phyloP scores from a whole-genome alignment of 352 stramenopile genomes.

The Elongisporangium prolatum region DNA sequence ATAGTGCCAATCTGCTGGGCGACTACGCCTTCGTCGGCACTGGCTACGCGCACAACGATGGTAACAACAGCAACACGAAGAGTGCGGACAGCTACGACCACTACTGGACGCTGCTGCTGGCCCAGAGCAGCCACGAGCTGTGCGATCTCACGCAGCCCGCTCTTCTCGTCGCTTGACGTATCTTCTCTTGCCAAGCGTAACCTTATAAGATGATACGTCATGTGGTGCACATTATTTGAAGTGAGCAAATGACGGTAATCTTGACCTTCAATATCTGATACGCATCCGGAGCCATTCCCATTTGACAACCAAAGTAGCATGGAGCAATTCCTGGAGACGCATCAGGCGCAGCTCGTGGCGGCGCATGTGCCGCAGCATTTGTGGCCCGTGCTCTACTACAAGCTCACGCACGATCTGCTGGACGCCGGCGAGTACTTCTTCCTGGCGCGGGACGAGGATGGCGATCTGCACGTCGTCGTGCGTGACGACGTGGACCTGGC shows the following conservation, averaged over 20 bases:
- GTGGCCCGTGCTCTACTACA: constrained; percentile 43
- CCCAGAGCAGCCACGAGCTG: not conserved
- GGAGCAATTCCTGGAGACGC: constrained; percentile 32
- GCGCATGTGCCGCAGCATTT: constrained; percentile 33
- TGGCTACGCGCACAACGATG: not conserved
- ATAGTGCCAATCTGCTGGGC: not conserved
- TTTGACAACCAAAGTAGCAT: constrained; percentile 10
- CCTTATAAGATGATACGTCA: not conserved
- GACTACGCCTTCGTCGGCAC: not conserved
- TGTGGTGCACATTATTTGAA: not conserved
- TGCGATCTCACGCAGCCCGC: not conserved
- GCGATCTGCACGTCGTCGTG: constrained; percentile 38
- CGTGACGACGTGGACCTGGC: constrained; percentile 36
- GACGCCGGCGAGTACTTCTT: constrained; percentile 45
- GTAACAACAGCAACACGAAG: not conserved
- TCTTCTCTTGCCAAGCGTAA: not conserved
- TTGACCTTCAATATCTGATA: not conserved
- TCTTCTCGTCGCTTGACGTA: not conserved
- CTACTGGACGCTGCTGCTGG: not conserved
- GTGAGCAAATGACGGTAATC: not conserved
- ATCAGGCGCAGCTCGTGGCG: constrained; percentile 36
- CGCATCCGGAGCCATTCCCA: not conserved
- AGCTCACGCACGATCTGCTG: constrained; percentile 46
- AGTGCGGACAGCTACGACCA: not conserved
- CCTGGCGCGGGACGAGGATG: constrained; percentile 38